Base-by-base conservation (phyloP, 352 stramenopile species). In the Phytopythium chamaehyphon region DNA sequence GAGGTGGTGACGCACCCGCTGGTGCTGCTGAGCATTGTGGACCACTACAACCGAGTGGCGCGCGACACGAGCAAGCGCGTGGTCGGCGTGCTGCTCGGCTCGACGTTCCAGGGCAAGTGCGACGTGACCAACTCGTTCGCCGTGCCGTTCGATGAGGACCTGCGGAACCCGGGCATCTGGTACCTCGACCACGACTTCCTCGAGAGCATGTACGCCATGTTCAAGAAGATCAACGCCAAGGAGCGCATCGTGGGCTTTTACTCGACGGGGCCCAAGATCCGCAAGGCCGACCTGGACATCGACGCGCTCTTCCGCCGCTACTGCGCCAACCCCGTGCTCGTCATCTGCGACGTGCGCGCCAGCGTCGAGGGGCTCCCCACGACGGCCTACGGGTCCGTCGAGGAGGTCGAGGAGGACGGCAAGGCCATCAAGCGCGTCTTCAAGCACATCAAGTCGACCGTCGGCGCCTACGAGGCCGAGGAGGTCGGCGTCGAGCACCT, bases 121-220 rank as follows among this genome's bases (percentile, higher is more conserved):
- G 90, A 97, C 66, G 88, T 97, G 61, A 97, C 88, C 52, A 97
- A 97, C 70, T 96, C 86, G 53, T 97, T 96, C 66, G 84, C 85
- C 8, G 97, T 99, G 53, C 97, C 97, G 6, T 99, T 99, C 66
- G 97, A 99, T 63, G 97, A 99, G 77, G 97, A 99, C 66, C 70
- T 95, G 44, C 93, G 95, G 51, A 98, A 99, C 76, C 89, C 91
- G 35, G 79, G 76, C 19, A 98, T 99, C 47, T 99, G 98, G 92
- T 99, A 99, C 75, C 75, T 99, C 39, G 97, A 99, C 83, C 97
- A 99, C 75, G 98, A 98, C 77, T 99, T 98, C 64, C 73, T 99
- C 37, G 97, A 99, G 69, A 98, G 82, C 66, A 99, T 99, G 97
- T 95, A 88, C 58, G 60, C 69, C 47, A 98, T 97, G 90, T 97